These are phyloP conservation scores for Bertia moriformis DNA, from an alignment of 2,329 filamentous ascomycete genomes.

Conservation along the genomic window DNA sequence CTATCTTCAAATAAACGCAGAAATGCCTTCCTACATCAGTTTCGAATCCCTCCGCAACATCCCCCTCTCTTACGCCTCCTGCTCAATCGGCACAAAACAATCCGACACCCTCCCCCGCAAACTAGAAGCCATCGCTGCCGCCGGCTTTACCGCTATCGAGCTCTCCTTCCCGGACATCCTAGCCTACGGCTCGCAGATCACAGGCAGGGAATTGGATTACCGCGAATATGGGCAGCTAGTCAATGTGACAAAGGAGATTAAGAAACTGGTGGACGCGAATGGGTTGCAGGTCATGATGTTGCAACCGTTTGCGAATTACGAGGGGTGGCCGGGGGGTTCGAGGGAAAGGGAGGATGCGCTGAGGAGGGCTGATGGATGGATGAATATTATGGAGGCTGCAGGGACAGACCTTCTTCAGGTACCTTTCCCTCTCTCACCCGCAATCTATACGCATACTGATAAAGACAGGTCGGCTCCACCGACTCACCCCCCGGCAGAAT, in stretches of 20 bases:
- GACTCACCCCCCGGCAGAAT: constrained; percentile 40
- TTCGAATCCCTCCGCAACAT: constrained; percentile 9
- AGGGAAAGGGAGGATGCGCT: constrained; percentile 47
- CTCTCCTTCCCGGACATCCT: constrained; percentile 62
- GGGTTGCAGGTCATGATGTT: constrained; percentile 52
- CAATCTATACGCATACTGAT: background rate
- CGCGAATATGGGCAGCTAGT: constrained; percentile 43
- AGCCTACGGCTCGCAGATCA: constrained; percentile 38
- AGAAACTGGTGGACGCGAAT: constrained; percentile 34
- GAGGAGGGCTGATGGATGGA: constrained; percentile 48
- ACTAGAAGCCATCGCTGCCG: constrained; percentile 44
- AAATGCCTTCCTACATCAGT: too few species aligned
- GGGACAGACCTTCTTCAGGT: constrained; percentile 61
- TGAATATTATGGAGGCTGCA: constrained; percentile 54
- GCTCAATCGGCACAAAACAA: constrained; percentile 34
- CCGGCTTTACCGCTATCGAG: constrained; percentile 57
- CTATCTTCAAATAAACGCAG: too few species aligned
- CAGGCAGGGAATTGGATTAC: constrained; percentile 31
- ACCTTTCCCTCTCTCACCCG: background rate
- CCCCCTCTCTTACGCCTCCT: constrained; percentile 37
- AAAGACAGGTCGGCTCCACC: constrained; percentile 39
- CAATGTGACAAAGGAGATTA: constrained; percentile 36
- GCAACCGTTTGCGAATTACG: constrained; percentile 65
- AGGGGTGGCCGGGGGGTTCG: constrained; percentile 52
- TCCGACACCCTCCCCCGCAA: constrained; percentile 36